Evolutionary conservation across 371 early-diverging fungal genomes (phyloP), one percentile per base, ranked within the genome.

Genomic region (Encephalitozoon intestinalis): DNA sequence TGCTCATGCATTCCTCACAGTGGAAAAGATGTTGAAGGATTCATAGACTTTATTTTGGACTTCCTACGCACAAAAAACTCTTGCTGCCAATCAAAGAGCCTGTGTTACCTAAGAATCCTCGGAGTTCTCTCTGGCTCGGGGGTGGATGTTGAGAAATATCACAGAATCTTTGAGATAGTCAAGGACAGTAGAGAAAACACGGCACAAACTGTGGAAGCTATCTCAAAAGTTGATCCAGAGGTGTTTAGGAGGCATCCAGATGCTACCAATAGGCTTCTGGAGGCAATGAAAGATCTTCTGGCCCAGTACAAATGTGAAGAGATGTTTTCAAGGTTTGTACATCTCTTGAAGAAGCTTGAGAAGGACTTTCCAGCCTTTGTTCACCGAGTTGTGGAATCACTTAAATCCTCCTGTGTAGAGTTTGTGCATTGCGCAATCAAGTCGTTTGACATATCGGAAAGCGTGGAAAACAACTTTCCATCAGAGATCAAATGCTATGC

Each of bases 401-500:
- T 37, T 2, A 28, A 21, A 21, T 37, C 15, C 5, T 21, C 26
- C 25, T n/a, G 43, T 25, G 21, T 43, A 18, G 34, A 28, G 31
- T 72, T 44, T 63, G 50, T 21, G 25, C 30, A 39, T 44, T 18
- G 44, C 4, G 30, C 30, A 25, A 72, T 72, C 31, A 63, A 49
- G 50, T 72, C 49, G 43, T 72, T 72, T 64, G 64, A 72, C 50
- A 46, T 72, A 31, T 49, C 53, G 0, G 21, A 46, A 3, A 21
- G 15, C 1, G 28, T 63, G 12, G 50, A 25, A 11, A 41, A 64
- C 2, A 37, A 63, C 0, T 39, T 49, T 44, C 37, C 39, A 46
- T 49, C 40, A 21, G 73, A 72, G 51, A 50, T 64, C 30, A 78
- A 74, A 25, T 68, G 78, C 52, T 78, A 64, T 70, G 50, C 39